Percentiles rank a stretch among this genome's conserved stretches.
Conservation (phyloP, 2,329 filamentous ascomycete genomes). For the Ophiostoma australiae region DNA sequence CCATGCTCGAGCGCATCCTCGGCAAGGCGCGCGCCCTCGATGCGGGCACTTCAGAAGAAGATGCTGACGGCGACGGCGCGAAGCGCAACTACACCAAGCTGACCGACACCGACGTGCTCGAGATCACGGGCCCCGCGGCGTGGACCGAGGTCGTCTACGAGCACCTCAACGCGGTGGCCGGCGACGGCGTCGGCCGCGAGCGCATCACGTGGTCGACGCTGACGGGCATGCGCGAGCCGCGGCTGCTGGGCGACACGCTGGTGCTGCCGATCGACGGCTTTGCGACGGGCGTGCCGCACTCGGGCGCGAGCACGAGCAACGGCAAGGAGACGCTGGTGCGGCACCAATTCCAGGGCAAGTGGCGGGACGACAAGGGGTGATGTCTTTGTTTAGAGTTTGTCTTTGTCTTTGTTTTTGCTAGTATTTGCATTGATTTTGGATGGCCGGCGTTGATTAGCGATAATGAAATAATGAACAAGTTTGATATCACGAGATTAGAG, state of each 20-base stretch:
- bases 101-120: constrained; percentile 32
- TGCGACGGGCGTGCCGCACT: constrained; percentile 29
- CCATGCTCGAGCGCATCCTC: constrained; percentile 32
- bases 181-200: constrained; percentile 22
- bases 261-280: constrained; percentile 30
- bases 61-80: not conserved
- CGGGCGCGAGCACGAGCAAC: constrained; percentile 21
- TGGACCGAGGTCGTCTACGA: constrained; percentile 35
- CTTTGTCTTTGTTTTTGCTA: not conserved
- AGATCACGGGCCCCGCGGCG: constrained; percentile 33
- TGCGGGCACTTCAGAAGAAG: constrained; percentile 10
- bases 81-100: constrained; percentile 12
- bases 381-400: not conserved
- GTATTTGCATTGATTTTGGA: not conserved
- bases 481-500: not conserved
- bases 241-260: constrained; percentile 28
- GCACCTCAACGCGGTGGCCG: constrained; percentile 29
- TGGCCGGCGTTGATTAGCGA: not conserved
- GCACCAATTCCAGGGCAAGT: constrained; percentile 11
- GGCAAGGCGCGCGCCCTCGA: not conserved
- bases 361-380: not conserved
- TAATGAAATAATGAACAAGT: not conserved
- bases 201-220: constrained; percentile 26
- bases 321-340: not conserved
- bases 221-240: constrained; percentile 26